Conservation (phyloP, 1,284 basidiomycete genomes). For the Binderoboletus segoi region DNA sequence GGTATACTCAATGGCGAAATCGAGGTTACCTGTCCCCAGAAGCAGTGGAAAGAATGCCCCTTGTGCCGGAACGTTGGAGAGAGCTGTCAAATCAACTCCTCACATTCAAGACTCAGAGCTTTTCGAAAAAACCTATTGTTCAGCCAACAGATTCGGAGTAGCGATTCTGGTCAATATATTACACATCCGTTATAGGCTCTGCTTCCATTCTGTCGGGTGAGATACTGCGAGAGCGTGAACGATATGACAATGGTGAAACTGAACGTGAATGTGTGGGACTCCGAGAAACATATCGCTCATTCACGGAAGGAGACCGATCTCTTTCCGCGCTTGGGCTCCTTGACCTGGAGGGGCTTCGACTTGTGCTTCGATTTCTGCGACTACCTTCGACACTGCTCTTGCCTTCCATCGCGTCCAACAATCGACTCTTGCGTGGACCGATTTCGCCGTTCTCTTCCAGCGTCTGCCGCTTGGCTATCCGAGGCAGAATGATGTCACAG, state of each 20-base stretch:
- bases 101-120: conserved; percentile 59
- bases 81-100: conserved; percentile 61
- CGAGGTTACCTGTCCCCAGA: conserved; percentile 70
- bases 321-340: conserved; percentile 30
- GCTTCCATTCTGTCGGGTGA: conserved; percentile 58
- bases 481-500: conserved; percentile 95
- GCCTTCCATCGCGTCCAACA: conserved; percentile 83
- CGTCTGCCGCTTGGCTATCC: conserved; percentile 82
- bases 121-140: conserved; percentile 46
- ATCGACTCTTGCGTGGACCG: conserved; percentile 75
- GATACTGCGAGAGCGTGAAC: conserved; percentile 60
- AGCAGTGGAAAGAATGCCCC: conserved; percentile 60
- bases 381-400: conserved; percentile 54
- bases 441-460: conserved; percentile 93
- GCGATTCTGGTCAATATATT: conserved; percentile 10
- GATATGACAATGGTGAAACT: conserved; percentile 44
- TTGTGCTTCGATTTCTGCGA: conserved; percentile 34
- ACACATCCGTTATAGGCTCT: conserved; percentile 18
- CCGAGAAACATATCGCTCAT: conserved; percentile 63
- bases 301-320: conserved; percentile 44
- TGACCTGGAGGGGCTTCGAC: conserved; percentile 33
- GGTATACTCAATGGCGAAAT: conserved; percentile 76
- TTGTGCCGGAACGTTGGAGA: conserved; percentile 70
- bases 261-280: conserved; percentile 51
- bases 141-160: conserved; percentile 27